Base-by-base conservation (phyloP, 495 filamentous ascomycete species). In the Tetracladium marchalianum region DNA sequence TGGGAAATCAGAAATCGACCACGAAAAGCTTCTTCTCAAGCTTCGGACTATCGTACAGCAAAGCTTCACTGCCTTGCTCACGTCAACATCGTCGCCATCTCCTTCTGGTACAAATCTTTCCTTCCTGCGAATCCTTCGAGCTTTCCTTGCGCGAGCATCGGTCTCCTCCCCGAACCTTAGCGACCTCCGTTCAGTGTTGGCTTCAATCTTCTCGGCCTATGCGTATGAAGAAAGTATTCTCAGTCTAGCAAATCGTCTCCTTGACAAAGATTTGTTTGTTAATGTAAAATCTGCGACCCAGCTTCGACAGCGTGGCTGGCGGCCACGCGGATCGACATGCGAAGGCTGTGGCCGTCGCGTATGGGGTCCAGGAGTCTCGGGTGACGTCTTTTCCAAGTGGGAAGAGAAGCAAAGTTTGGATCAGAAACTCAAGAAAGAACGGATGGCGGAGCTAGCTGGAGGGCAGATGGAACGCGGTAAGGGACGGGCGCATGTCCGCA, bases 161-260 rank as follows among this genome's bases (percentile, higher is more conserved):
- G 66, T 70, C 18, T 80, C 84, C 19, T 94, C 90, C 1, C 87
- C 92, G 0, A 90, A 84, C 19, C 76, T 97, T 0, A 81, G 85
- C 4, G 89, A 97, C 57, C 71, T 98, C 11, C 82, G 93, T 18
- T 73, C 77, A 35, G 89, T 96, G 1, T 74, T 98, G 2, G 70
- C 78, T 1, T 87, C 86, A 6, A 88, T 98, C 38, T 98, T 98
- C 63, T 81, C 90, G 1, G 90, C 93, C 0, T 97, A 98, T 57
- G 80, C 87, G 0, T 95, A 95, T 60, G 93, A 97, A 61, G 82
- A 86, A 55, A 85, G 84, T 4, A 82, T 98, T 11, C 72, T 97
- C 15, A 71, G 76, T 1, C 78, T 98, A 11, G 86, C 93, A 10
- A 90, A 89, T 62, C 75, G 78, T 13, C 77, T 98, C 49, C 69